Conservation (phyloP, 306 rosid genomes). For the Adenanthera pavonina region DNA sequence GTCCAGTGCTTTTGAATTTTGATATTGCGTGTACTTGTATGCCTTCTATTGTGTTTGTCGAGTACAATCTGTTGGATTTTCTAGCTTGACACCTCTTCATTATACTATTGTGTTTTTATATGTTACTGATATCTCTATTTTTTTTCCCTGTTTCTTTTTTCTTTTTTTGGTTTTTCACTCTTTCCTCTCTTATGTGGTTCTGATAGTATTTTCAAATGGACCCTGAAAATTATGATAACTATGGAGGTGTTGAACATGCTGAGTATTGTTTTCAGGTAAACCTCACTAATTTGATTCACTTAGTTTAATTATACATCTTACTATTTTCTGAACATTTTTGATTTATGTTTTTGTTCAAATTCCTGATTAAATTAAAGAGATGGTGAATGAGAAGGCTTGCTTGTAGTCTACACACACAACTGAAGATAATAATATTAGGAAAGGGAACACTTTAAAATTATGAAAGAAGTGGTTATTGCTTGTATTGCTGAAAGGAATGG, state of each 20-base stretch:
- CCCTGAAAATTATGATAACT: slow-evolving; percentile 81
- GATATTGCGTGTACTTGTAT: slow-evolving; percentile 27
- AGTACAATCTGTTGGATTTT: slow-evolving; percentile 28
- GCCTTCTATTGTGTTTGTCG: slow-evolving; percentile 31
- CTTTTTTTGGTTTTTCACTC: background rate
- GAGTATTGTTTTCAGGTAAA: slow-evolving; percentile 98
- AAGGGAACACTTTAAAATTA: background rate
- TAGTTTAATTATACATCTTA: slow-evolving; percentile 8
- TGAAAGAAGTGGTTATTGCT: background rate
- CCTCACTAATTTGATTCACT: slow-evolving; percentile 24
- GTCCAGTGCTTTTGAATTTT: slow-evolving; percentile 22
- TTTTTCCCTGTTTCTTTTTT: background rate
- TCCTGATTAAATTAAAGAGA: background rate
- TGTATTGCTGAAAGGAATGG: background rate
- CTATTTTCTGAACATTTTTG: slow-evolving; percentile 11
- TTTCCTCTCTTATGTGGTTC: slow-evolving; percentile 30
- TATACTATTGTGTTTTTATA: slow-evolving; percentile 2
- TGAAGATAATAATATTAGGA: background rate
- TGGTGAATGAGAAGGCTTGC: background rate
- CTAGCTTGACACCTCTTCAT: slow-evolving; percentile 30
- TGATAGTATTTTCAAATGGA: slow-evolving; percentile 90
- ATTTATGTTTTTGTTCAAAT: slow-evolving; percentile 9
- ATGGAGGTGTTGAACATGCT: slow-evolving; percentile 91
- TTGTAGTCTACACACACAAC: background rate
- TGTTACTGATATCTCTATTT: slow-evolving; percentile 28